A percentile compares a stretch with the other conserved stretches of the same genome.
Evolutionary conservation across 2,329 filamentous ascomycete species (phyloP).

Genomic region (Aureobasidium sp.): DNA sequence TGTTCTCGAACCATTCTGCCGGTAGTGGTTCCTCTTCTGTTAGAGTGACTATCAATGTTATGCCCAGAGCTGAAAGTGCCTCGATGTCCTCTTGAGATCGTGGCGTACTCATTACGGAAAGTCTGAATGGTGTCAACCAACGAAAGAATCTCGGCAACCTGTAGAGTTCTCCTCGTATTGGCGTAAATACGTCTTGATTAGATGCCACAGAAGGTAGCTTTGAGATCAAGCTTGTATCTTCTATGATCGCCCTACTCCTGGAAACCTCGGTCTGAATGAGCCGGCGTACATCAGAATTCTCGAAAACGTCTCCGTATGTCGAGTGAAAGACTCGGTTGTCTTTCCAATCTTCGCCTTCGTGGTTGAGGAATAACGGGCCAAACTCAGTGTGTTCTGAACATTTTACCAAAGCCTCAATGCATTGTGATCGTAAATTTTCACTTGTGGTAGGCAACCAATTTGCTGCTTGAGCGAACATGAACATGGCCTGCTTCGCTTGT

Average conservation of each 20-base stretch:
- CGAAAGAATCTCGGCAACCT: slow-evolving; percentile 17
- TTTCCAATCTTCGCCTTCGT: neutral
- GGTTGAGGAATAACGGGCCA: neutral
- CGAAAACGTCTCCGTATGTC: neutral
- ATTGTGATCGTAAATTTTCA: neutral
- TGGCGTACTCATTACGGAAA: slow-evolving; percentile 16
- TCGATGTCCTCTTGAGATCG: neutral
- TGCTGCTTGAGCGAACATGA: neutral
- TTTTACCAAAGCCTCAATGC: neutral
- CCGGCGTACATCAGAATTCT: neutral
- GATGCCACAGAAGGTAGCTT: neutral
- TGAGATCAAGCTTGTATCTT: neutral
- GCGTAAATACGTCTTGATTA: neutral
- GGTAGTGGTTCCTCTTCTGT: slow-evolving; percentile 16
- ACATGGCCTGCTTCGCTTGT: slow-evolving; percentile 8
- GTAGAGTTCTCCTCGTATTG: neutral
- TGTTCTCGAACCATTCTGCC: slow-evolving; percentile 12
- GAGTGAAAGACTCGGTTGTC: neutral
- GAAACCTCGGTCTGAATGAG: neutral
- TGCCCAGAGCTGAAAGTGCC: neutral
- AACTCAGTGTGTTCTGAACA: slow-evolving; percentile 6
- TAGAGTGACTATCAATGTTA: slow-evolving; percentile 13
- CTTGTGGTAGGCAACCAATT: neutral
- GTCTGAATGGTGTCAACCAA: slow-evolving; percentile 13
- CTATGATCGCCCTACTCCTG: neutral